These are phyloP conservation scores for Sphaerobolus stellatus DNA, from an alignment of 1,284 basidiomycete genomes.

Conservation along the genomic window DNA sequence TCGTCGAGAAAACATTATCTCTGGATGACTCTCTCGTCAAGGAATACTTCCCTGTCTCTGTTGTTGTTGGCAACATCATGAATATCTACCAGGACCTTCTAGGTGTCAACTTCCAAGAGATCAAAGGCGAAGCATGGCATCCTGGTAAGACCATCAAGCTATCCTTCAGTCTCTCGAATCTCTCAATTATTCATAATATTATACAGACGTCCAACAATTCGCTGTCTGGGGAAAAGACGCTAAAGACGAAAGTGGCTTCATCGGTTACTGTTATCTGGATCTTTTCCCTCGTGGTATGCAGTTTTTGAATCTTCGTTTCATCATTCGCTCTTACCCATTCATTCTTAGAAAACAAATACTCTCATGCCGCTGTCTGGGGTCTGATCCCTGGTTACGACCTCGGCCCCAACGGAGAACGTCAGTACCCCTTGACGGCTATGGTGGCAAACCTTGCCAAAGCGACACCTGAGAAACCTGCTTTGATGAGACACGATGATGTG, in stretches of 20 bases:
- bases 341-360: constrained; percentile 63
- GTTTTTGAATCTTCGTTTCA: background rate
- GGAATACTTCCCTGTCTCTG: constrained; percentile 82
- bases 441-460: constrained; percentile 86
- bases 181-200: background rate
- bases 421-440: constrained; percentile 78
- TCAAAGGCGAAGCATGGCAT: constrained; percentile 68
- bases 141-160: constrained; percentile 48
- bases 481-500: constrained; percentile 81
- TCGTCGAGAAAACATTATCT: constrained; percentile 60
- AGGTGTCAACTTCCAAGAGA: constrained; percentile 67
- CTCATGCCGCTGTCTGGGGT: constrained; percentile 84
- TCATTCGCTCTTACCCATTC: background rate
- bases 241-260: constrained; percentile 64
- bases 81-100: constrained; percentile 79
- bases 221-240: constrained; percentile 78
- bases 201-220: constrained; percentile 72
- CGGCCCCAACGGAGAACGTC: constrained; percentile 50
- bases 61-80: constrained; percentile 77
- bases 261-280: constrained; percentile 84
- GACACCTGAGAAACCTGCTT: constrained; percentile 73
- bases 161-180: background rate
- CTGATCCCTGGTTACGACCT: constrained; percentile 61
- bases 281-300: constrained; percentile 76
- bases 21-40: constrained; percentile 77